Base-by-base conservation (phyloP, 78 protist genomes). In the Blattamonas nauphoetae region DNA sequence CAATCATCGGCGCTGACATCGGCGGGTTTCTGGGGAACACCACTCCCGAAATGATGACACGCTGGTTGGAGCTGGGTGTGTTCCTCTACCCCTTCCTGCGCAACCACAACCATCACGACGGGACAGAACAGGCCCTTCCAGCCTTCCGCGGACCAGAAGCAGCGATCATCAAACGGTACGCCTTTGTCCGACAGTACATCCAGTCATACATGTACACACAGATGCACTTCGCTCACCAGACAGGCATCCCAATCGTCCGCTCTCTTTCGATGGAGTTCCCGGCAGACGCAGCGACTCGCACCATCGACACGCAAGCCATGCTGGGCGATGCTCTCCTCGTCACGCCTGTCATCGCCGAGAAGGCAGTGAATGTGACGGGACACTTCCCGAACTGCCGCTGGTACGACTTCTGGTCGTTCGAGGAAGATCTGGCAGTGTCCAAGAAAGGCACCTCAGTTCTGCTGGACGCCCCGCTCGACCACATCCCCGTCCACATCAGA, bases 21-120 rank as follows among this genome's bases (percentile, higher is more conserved):
- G 21, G 86, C n/a, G 90, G 90, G 6, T 87, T 71, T 46, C 2
- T 41, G 45, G 87, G 78, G 1, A 85, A 41, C 35, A n/a, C 42
- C 6, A 6, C 77, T 43, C 84, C 63, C n/a, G 89, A 87, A 43
- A 3, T 87, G 29, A 2, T 11, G 21, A 2, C 86, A 11, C 63
- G 89, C 63, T 87, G 89, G 89, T 38, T 5, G 4, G 3, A 4
- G 32, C 87, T 83, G 2, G 1, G 35, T 3, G n/a, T n/a, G n/a
- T 1, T n/a, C 36, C 2, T 87, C 3, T 2, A 2, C n/a, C 89
- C 89, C 3, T 87, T 87, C 45, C 1, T 64, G 33, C 6, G 89
- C n/a, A 87, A 71, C 45, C 89, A 87, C 46, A 87, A 45, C 46
- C 3, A 36, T 43, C 35, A 81, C 35, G 41, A 32, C 5, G n/a